Evolutionary conservation across 805 yeast species (phyloP), one percentile per base, ranked within the genome.

Genomic region (Cyberlindnera saturnus): DNA sequence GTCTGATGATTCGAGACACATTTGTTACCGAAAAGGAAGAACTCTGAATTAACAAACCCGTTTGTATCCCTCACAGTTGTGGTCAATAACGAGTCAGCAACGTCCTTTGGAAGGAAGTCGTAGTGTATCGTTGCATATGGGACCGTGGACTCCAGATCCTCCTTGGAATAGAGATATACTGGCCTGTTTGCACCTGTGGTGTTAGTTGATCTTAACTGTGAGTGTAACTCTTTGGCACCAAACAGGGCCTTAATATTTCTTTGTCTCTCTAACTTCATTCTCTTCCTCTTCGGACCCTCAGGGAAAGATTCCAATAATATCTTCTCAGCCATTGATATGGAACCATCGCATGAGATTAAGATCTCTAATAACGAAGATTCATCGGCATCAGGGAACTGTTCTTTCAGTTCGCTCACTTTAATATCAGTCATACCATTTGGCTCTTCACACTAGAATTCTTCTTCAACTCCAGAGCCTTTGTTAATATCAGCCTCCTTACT

Each of bases 1-100:
- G 76, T 63, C 6, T 63, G 57, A 55, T 81, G 88, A n/a, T 76
- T 74, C 2, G 90, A 77, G 6, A 54, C 56, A 40, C 86, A 83
- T 40, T 67, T 59, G 15, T 81, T 75, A 1, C 82, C 88, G 50
- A 82, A 84, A 9, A 86, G 63, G 44, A 75, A 70, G 55, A 86
- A 86, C 49, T 70, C 65, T 19, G 71, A 67, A 8, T 64, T 58
- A 1, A 49, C 52, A 64, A 79, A 77, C 0, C 49, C 43, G 1
- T 64, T 51, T 5, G 67, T 59, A 32, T 73, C 76, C 1, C 65
- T 57, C 46, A 74, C 44, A 13, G 82, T 62, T 16, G 67, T 64
- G 11, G 53, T 42, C 2, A 81, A 59, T 3, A 82, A 53, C 0
- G 51, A 50, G 28, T 74, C 67, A 0, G 87, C 77, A 8, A 76